Percentiles rank a stretch among this genome's conserved stretches.
These are phyloP conservation scores for Trematosphaeria pertusa DNA, from an alignment of 2,329 filamentous ascomycete genomes.

Conservation along the genomic window DNA sequence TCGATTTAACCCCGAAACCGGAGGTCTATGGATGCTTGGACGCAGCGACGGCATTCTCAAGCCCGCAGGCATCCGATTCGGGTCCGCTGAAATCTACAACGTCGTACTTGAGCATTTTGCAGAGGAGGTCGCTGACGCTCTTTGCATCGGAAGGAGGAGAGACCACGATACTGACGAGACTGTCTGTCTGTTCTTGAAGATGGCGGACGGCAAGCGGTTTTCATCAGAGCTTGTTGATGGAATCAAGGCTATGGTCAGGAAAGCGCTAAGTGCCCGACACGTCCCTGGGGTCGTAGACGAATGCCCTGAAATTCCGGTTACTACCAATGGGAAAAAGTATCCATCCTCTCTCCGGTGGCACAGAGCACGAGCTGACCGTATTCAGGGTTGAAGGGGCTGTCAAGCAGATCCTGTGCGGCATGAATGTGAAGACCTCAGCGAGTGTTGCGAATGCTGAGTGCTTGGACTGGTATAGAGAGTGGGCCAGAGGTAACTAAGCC, in stretches of 20 bases:
- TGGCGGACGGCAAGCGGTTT: constrained; percentile 66
- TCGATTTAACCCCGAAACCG: constrained; percentile 70
- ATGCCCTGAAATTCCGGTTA: constrained; percentile 87
- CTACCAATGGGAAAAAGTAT: constrained; percentile 94
- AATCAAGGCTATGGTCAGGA: constrained; percentile 74
- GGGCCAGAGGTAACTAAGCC: no score
- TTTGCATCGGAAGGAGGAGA: constrained; percentile 82
- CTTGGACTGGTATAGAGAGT: constrained; percentile 84
- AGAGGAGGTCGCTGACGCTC: constrained; percentile 78
- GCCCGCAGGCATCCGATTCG: constrained; percentile 88
- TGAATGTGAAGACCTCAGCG: constrained; percentile 86
- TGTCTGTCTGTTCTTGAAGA: constrained; percentile 87
- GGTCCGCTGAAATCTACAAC: constrained; percentile 95
- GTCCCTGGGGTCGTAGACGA: constrained; percentile 84
- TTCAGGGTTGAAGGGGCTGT: constrained; percentile 89
- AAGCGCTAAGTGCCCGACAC: constrained; percentile 85
- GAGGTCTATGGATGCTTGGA: constrained; percentile 88
- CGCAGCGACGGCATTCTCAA: constrained; percentile 93
- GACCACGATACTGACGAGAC: constrained; percentile 80
- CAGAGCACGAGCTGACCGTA: constrained; percentile 10
- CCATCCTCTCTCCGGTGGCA: constrained; percentile 38
- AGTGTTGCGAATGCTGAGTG: constrained; percentile 93
- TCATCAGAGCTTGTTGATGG: constrained; percentile 64
- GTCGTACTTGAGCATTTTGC: constrained; percentile 85
- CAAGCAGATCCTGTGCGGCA: constrained; percentile 91